Evolutionary conservation across 2,329 filamentous ascomycete species (phyloP).

Genomic region (Neophaeococcomyces aloes): DNA sequence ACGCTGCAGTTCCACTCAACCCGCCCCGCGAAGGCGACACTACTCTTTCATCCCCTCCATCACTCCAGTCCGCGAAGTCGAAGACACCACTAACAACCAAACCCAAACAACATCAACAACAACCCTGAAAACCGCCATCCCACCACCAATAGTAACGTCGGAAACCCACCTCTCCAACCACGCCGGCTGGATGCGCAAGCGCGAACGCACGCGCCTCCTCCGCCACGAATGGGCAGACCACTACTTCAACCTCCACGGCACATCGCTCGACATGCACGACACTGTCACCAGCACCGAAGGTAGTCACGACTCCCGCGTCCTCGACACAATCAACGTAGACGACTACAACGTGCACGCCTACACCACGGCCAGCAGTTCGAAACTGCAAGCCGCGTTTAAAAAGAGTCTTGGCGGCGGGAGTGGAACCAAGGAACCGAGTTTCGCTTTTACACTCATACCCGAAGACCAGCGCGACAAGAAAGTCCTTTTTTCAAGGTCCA

Average conservation of each 20-base stretch:
- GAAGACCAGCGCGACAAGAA: conserved; percentile 31
- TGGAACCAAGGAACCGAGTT: conserved; percentile 29
- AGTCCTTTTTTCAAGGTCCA: conserved; percentile 26
- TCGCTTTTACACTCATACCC: conserved; percentile 35
- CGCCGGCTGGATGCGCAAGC: conserved; percentile 87
- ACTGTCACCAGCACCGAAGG: too few species aligned
- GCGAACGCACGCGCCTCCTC: conserved; percentile 76
- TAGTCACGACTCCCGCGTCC: too few species aligned
- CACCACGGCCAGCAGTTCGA: conserved; percentile 58
- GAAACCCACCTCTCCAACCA: conserved; percentile 40
- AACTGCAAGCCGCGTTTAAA: conserved; percentile 78
- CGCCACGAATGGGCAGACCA: conserved; percentile 90
- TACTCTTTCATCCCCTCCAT: conserved; percentile 19
- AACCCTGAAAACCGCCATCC: not conserved
- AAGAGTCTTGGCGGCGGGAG: conserved; percentile 39
- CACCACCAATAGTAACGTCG: conserved; percentile 8
- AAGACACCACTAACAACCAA: conserved; percentile 10
- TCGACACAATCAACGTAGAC: conserved; percentile 30
- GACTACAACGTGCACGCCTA: conserved; percentile 31
- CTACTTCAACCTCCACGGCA: conserved; percentile 75
- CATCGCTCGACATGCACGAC: conserved; percentile 42
- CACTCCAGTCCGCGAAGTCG: conserved; percentile 13
- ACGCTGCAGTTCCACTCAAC: conserved; percentile 33
- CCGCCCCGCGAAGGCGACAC: conserved; percentile 18
- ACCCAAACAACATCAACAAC: not conserved